phyloP scores from a whole-genome alignment of 106 monocot species.

The Chionographis japonica region DNA sequence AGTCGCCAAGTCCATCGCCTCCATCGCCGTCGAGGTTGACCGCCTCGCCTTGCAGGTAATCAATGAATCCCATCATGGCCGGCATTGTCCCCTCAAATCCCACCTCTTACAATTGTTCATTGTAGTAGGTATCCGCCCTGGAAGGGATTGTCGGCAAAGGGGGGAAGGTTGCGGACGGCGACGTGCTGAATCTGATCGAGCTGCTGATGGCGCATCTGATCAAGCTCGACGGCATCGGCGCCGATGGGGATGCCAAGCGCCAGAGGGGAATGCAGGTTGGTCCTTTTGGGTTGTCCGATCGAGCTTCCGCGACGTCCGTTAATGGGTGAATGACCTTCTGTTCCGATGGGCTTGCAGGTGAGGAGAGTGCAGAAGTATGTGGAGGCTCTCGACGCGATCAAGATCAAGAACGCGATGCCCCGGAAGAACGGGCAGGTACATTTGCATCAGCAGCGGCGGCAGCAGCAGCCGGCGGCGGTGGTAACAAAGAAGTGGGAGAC shows the following conservation, averaged over 20 bases:
- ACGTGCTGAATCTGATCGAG: slow-evolving; percentile 49
- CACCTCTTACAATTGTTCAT: no score
- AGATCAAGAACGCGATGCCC: slow-evolving; percentile 38
- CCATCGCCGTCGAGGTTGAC: slow-evolving; percentile 42
- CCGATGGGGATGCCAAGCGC: slow-evolving; percentile 44
- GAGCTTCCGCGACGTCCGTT: no score
- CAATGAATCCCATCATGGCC: not conserved
- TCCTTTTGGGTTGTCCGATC: not conserved
- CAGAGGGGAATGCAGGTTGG: slow-evolving; percentile 34
- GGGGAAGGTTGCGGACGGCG: slow-evolving; percentile 56
- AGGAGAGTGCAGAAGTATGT: slow-evolving; percentile 62
- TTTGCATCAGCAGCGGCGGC: slow-evolving; percentile 1
- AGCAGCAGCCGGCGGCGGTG: slow-evolving; percentile 2
- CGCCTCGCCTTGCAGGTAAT: slow-evolving; percentile 33
- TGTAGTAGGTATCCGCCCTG: slow-evolving; percentile 44
- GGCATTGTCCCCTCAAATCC: not conserved
- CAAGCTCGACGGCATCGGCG: slow-evolving; percentile 52
- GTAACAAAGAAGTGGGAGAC: slow-evolving; percentile 31
- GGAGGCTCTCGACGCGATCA: slow-evolving; percentile 51
- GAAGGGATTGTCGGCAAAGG: slow-evolving; percentile 48
- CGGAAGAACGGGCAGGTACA: not conserved
- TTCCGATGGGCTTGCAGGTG: slow-evolving; percentile 20
- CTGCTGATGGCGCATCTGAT: slow-evolving; percentile 60
- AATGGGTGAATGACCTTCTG: no score
- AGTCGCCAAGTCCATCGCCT: slow-evolving; percentile 24